Base-by-base conservation (phyloP, 2,329 filamentous ascomycete species). In the Colletotrichum trifolii region DNA sequence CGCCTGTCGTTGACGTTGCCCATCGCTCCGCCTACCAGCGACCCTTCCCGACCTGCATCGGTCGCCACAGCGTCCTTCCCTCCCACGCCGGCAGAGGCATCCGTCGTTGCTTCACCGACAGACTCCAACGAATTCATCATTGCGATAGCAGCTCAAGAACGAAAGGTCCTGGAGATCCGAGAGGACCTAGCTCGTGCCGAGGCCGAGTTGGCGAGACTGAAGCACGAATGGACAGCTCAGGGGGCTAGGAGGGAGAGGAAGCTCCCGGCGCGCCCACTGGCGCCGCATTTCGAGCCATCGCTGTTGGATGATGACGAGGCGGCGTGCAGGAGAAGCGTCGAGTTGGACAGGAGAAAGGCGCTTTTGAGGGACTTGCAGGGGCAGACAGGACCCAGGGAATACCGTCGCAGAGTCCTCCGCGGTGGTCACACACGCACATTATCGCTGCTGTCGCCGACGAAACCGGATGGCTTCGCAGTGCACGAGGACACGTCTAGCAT, bases 121-220 rank as follows among this genome's bases (percentile, higher is more conserved):
- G 87, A 90, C 67, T 81, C 87, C 55, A 86, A 85, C 72, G 84
- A 89, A 54, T 92, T 97, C 72, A 89, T 99, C 69, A 94, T 93
- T 67, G 91, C 94, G 62, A 91, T 99, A 72, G 96, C 96, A 48
- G 90, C 93, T 12, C 94, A 98, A 79, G 96, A 99, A 80, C 87
- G 96, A 62, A 89, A 89, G 69, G 95, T 99, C 2, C 81, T 99
- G 62, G 96, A 98, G 78, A 82, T 99, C 56, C 91, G 90, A 65
- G 96, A 99, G 76, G 95, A 98, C 77, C 82, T 99, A n/a, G 81
- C 83, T 33, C 90, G 89, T 65, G 95, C 96, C 6, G 95, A 99
- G 75, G 79, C 82, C 11, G 91, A 97, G 50, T 82, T 99, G 45
- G 82, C 83, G 50, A 86, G 82, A 46, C 82, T 99, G 67, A 98